Evolutionary conservation across 1,139 yeast genomes (phyloP).

Genomic region (Sporopachydermia cereana): DNA sequence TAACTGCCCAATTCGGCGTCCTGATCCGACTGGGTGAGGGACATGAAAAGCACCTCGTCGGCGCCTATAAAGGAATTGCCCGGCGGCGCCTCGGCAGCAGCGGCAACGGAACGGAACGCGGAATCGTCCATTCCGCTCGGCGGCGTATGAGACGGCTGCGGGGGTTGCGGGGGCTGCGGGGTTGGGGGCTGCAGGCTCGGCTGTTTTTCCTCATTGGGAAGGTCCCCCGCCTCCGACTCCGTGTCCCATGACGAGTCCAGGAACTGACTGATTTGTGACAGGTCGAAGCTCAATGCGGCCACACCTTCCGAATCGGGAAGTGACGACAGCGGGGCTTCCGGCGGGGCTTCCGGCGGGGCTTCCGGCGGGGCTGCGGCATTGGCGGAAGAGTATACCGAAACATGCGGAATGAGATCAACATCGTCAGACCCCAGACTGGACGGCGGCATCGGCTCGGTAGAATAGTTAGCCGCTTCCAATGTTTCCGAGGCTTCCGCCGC

Average conservation of each 20-base stretch:
- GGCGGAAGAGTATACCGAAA: too few relatives aligned
- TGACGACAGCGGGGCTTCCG: background rate
- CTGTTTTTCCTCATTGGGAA: slow-evolving; percentile 6
- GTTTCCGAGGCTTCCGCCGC: too few relatives aligned
- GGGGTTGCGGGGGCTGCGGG: too few relatives aligned
- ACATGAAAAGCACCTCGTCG: slow-evolving; percentile 5
- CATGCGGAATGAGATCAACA: too few relatives aligned
- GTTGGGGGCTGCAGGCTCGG: too few relatives aligned
- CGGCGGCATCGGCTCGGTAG: too few relatives aligned
- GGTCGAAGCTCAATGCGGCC: background rate
- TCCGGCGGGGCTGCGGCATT: too few relatives aligned
- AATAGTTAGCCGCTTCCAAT: too few relatives aligned
- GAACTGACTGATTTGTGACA: background rate
- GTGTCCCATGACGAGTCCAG: slow-evolving; percentile 4
- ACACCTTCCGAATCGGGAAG: too few relatives aligned
- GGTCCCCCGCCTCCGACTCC: slow-evolving; percentile 10
- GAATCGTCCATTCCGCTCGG: background rate
- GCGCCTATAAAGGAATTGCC: slow-evolving; percentile 8
- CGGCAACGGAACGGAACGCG: background rate
- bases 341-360: too few relatives aligned
- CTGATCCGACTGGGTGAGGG: slow-evolving; percentile 8
- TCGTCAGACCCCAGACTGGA: too few relatives aligned
- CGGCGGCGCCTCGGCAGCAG: slow-evolving; percentile 1
- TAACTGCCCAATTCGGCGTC: background rate
- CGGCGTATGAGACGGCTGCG: too few relatives aligned